Base-by-base conservation (phyloP, 31 red algal species). In the Odonthalia washingtoniensis region DNA sequence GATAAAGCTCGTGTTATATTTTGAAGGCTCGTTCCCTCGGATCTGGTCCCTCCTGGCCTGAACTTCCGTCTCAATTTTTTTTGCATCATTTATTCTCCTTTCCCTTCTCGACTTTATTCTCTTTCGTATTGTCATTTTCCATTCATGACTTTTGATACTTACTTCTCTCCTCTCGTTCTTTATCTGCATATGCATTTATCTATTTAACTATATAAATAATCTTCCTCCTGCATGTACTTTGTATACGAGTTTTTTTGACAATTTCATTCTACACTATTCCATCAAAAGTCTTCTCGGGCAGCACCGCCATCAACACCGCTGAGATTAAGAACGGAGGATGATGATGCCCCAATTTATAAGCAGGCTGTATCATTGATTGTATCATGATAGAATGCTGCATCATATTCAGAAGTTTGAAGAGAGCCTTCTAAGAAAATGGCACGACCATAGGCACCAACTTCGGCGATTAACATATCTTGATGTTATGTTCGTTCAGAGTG, bases 341-440 rank as follows among this genome's bases (percentile, higher is more conserved):
- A 36, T 12, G 86, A 86, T 28, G 53, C 49, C 39, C 77, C 84
- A 84, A 91, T 84, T 26, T 85, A n/a, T 0, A 99, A 36, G 40
- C 76, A 86, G 14, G 97, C 89, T 38, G 90, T 43, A 73, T 99
- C 94, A 39, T 92, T 87, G 1, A 99, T 62, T 27, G 95, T 91
- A 67, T 99, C 95, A 70, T 99, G 97, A 73, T 99, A 99, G 42
- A 95, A 78, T 32, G 70, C 78, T 84, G 96, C 97, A 81, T 99
- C 97, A n/a, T 83, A 79, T 16, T 89, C 84, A 38, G 97, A 64
- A 64, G 86, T 87, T 87, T 99, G 97, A 24, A 96, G 67, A 4
- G 85, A 82, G 41, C 92, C 94, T 57, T 99, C 97, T 2, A 99
- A 85, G 27, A 99, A 88, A 34, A 99, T 77, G 5, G 91, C 97